phyloP scores from a whole-genome alignment of 2,329 filamentous ascomycete species.

The Trichoderma cornu-damae region DNA sequence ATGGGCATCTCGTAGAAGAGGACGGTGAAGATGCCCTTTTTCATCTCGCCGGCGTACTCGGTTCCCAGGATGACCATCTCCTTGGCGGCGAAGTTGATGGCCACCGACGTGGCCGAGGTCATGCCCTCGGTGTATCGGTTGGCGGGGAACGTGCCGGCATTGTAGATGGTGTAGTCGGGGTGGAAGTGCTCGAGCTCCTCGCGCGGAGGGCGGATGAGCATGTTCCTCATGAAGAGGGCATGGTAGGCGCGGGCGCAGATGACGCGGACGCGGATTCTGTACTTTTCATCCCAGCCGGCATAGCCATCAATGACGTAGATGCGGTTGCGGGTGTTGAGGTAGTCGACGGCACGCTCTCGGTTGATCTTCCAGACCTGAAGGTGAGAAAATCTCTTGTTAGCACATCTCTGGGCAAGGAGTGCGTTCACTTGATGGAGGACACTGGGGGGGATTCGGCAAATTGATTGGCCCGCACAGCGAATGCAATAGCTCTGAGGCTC shows the following conservation, averaged over 20 bases:
- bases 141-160: slow-evolving; percentile 95
- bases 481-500: background rate
- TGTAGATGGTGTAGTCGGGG: slow-evolving; percentile 99
- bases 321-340: slow-evolving; percentile 96
- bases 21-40: slow-evolving; percentile 98
- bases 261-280: slow-evolving; percentile 94
- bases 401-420: too few relatives aligned
- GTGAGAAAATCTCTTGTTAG: slow-evolving; percentile 30
- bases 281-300: slow-evolving; percentile 97
- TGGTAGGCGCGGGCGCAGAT: slow-evolving; percentile 99
- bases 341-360: slow-evolving; percentile 96
- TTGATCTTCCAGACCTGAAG: slow-evolving; percentile 97
- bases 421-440: too few relatives aligned
- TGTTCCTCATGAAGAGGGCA: slow-evolving; percentile 99
- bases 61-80: slow-evolving; percentile 99
- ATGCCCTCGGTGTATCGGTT: slow-evolving; percentile 98
- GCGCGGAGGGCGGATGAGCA: slow-evolving; percentile 89
- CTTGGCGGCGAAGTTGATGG: slow-evolving; percentile 99
- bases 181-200: slow-evolving; percentile 97
- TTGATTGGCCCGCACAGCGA: background rate
- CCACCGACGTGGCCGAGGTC: slow-evolving; percentile 96
- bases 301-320: slow-evolving; percentile 98
- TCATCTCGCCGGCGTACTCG: slow-evolving; percentile 80
- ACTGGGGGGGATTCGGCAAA: too few relatives aligned
- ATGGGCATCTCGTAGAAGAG: slow-evolving; percentile 99